Percentiles rank a stretch among this genome's conserved stretches.
Evolutionary conservation across 2,329 filamentous ascomycete species (phyloP).

Genomic region (Periconia digitata): DNA sequence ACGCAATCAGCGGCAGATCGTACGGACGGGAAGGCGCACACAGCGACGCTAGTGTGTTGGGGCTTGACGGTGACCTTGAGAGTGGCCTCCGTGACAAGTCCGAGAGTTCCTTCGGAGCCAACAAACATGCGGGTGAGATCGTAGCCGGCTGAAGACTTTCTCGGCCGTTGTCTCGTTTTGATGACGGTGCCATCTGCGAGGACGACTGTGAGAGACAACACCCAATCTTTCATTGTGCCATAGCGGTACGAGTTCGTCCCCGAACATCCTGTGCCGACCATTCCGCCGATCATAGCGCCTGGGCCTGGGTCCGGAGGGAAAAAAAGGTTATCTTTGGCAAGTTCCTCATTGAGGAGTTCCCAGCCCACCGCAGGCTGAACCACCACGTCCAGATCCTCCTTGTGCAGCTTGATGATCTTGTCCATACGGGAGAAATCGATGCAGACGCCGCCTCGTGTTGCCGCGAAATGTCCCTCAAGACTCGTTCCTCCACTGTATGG

Average conservation of each 20-base stretch:
- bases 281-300: slow-evolving; percentile 88
- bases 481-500: slow-evolving; percentile 87
- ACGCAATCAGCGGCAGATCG: slow-evolving; percentile 78
- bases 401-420: slow-evolving; percentile 74
- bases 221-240: slow-evolving; percentile 95
- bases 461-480: slow-evolving; percentile 84
- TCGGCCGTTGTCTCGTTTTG: slow-evolving; percentile 82
- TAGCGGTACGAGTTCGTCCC: slow-evolving; percentile 92
- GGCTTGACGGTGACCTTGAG: slow-evolving; percentile 84
- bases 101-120: slow-evolving; percentile 87
- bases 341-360: slow-evolving; percentile 79
- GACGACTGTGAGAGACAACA: slow-evolving; percentile 81
- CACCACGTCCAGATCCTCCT: slow-evolving; percentile 64
- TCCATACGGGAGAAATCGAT: slow-evolving; percentile 88
- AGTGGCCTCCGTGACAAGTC: slow-evolving; percentile 86
- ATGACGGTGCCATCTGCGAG: slow-evolving; percentile 87
- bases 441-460: slow-evolving; percentile 80
- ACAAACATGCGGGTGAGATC: slow-evolving; percentile 88
- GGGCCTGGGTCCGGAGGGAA: slow-evolving; percentile 92
- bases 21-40: slow-evolving; percentile 65
- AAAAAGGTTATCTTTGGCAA: slow-evolving; percentile 74
- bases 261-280: slow-evolving; percentile 75
- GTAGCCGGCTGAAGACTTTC: slow-evolving; percentile 90
- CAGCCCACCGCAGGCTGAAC: slow-evolving; percentile 73
- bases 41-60: slow-evolving; percentile 76